These are phyloP conservation scores for Oxytropis ochrocephala DNA, from an alignment of 306 rosid species.

Conservation along the genomic window DNA sequence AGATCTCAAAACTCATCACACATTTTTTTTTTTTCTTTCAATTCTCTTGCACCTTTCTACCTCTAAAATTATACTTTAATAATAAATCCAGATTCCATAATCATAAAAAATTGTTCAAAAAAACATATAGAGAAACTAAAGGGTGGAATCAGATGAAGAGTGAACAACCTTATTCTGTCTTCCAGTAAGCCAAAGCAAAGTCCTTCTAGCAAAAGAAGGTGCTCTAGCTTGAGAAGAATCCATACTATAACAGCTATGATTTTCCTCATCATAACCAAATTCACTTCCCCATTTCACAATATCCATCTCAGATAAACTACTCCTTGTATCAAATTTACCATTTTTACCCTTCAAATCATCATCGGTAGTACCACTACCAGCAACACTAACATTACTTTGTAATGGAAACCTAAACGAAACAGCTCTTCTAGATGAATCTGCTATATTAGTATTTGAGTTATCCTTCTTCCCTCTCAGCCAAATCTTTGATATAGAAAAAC, in stretches of 20 bases:
- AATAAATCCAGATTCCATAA: constrained; percentile 18
- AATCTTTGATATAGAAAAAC: constrained; percentile 76
- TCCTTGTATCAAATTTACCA: constrained; percentile 36
- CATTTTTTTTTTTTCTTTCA: not conserved
- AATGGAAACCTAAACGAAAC: constrained; percentile 64
- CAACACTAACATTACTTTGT: constrained; percentile 7
- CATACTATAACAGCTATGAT: constrained; percentile 58
- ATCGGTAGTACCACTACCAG: not conserved
- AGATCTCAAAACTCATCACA: constrained; percentile 13
- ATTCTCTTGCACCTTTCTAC: constrained; percentile 24
- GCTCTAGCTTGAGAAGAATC: constrained; percentile 65
- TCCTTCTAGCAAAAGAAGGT: constrained; percentile 83
- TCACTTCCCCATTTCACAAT: constrained; percentile 61
- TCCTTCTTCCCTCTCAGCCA: constrained; percentile 70
- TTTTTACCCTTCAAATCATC: constrained; percentile 45
- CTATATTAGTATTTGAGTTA: constrained; percentile 21
- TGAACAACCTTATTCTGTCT: constrained; percentile 87
- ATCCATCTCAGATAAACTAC: constrained; percentile 50
- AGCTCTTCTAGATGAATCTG: constrained; percentile 53
- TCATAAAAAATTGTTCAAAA: constrained; percentile 15
- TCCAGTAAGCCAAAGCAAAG: constrained; percentile 87
- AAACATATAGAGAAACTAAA: constrained; percentile 16
- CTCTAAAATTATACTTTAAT: constrained; percentile 18
- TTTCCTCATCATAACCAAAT: constrained; percentile 50
- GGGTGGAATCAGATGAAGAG: constrained; percentile 50